Evolutionary conservation across 495 filamentous ascomycete species (phyloP), one percentile per base, ranked within the genome.

Genomic region (Neurospora terricola): DNA sequence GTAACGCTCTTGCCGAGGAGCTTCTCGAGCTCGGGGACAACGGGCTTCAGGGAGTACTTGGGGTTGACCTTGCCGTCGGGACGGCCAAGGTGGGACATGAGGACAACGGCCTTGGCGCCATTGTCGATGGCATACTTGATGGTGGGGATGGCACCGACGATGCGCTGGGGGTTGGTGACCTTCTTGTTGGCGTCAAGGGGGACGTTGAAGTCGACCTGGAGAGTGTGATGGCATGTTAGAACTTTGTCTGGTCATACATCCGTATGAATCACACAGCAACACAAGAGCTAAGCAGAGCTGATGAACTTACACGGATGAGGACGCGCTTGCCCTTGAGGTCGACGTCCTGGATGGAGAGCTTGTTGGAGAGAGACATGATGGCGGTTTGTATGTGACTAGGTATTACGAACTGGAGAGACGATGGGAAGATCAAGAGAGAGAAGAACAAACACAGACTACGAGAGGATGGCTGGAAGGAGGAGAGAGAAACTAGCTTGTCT

Each of bases 81-180:
- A 42, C 96, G 95, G 76, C 96, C 96, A 59, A 99, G 91, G 86
- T 99, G 96, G 80, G 96, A 98, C 96, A 98, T 98, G 80, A 99
- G 88, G 79, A 98, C 87, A 42, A 99, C 93, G 71, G 95, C 89
- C 86, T 97, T 98, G 80, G 96, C 96, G 77, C 92, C 92, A 85
- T 98, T 81, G 77, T 98, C 94, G 80, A 94, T 86, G 82, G 96
- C 96, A 83, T 99, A 94, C 86, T 97, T 97, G 87, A 99, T 98
- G 74, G 96, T 97, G 79, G 96, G 96, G 77, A 98, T 84, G 79
- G 96, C 96, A 80, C 96, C 96, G 81, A 94, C 95, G 78, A 99
- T 98, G 84, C 96, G 95, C 84, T 98, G 96, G 83, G 91, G 92
- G 88, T 98, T 98, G 81, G 96, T 98, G 81, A 98, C 88, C n/a